Conservation (phyloP, 169 alveolate genomes). For the Plasmodium cynomolgi region DNA sequence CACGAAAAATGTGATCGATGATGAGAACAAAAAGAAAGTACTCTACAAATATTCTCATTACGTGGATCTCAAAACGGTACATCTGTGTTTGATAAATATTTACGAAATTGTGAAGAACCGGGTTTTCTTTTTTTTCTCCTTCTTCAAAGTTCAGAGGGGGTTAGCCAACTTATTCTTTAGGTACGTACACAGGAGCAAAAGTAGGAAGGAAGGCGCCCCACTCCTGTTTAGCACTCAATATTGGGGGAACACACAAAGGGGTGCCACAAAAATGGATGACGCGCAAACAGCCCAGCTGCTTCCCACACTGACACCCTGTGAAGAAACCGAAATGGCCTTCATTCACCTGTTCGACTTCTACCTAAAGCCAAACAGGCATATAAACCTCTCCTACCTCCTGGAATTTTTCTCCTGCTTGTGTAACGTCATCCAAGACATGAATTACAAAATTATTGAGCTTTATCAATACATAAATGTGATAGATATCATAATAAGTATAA, state of each 20-base stretch:
- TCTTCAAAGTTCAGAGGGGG: slow-evolving; percentile 53
- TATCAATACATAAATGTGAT: slow-evolving; percentile 36
- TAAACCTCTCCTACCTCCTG: slow-evolving; percentile 20
- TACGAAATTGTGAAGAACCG: slow-evolving; percentile 61
- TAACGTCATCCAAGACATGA: slow-evolving; percentile 22
- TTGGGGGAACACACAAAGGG: not conserved
- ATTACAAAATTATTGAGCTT: slow-evolving; percentile 55
- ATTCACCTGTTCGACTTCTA: slow-evolving; percentile 32
- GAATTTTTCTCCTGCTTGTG: slow-evolving; percentile 46
- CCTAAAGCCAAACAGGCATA: slow-evolving; percentile 12
- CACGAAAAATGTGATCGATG: slow-evolving; percentile 51
- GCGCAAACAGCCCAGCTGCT: not conserved
- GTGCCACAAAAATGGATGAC: not conserved
- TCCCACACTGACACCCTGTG: not conserved
- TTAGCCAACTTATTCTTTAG: slow-evolving; percentile 37
- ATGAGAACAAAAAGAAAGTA: slow-evolving; percentile 30
- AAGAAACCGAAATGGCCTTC: slow-evolving; percentile 13
- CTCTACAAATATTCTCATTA: slow-evolving; percentile 61
- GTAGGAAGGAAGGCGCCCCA: not conserved
- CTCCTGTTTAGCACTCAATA: not conserved
- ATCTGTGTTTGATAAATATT: slow-evolving; percentile 32
- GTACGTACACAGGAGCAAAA: slow-evolving; percentile 56
- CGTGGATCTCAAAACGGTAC: slow-evolving; percentile 51
- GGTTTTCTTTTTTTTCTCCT: slow-evolving; percentile 44
- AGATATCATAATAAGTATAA: slow-evolving; percentile 45